Conservation (phyloP, 805 yeast genomes). For the Scheffersomyces lignosus region DNA sequence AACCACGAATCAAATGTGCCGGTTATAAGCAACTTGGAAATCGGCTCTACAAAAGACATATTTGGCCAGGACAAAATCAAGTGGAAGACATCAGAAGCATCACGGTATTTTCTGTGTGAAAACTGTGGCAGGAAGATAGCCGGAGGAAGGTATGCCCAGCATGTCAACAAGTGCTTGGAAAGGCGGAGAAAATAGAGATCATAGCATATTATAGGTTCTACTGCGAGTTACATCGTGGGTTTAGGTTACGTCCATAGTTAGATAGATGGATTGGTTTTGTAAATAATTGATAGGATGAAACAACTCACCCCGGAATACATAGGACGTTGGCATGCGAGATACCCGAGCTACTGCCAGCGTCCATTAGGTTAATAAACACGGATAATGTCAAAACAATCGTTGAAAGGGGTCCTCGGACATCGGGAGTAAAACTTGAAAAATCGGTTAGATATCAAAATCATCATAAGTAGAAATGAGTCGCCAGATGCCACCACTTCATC, state of each 20-base stretch:
- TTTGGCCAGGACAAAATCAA: conserved; percentile 52
- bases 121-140: conserved; percentile 87
- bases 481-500: too few relatives aligned
- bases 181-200: conserved; percentile 50
- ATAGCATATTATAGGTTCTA: neutral
- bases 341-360: too few relatives aligned
- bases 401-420: too few relatives aligned
- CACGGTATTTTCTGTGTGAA: conserved; percentile 69
- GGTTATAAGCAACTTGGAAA: conserved; percentile 11
- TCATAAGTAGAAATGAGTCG: too few relatives aligned
- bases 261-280: neutral
- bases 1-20: conserved; percentile 11
- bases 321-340: too few relatives aligned
- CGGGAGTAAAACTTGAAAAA: too few relatives aligned
- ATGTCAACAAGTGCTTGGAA: conserved; percentile 84
- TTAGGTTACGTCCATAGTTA: neutral
- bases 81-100: conserved; percentile 43
- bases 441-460: too few relatives aligned
- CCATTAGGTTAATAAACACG: too few relatives aligned
- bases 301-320: too few relatives aligned
- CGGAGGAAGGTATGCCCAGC: conserved; percentile 91
- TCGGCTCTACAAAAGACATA: conserved; percentile 37
- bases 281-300: neutral
- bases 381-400: too few relatives aligned
- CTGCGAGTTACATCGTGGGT: neutral